Base-by-base conservation (phyloP, 805 yeast species). In the Lachancea dasiensis region DNA sequence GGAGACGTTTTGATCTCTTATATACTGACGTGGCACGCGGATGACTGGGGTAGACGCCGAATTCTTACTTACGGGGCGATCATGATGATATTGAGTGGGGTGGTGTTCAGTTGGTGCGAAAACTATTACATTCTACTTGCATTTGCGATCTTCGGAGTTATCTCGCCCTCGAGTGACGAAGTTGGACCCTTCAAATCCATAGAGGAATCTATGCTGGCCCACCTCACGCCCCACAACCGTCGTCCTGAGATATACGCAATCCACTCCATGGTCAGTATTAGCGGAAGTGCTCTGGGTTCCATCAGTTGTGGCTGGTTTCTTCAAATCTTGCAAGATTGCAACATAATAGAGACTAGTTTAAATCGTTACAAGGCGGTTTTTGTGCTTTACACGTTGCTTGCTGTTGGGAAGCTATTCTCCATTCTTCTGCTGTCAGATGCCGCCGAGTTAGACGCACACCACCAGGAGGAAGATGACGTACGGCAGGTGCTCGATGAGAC, bases 121-220 rank as follows among this genome's bases (percentile, higher is more conserved):
- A 73, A 73, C 46, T 85, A 67, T 55, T 52, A 61, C 46, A 45
- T 81, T 1, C 64, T 86, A 27, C 61, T 86, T 15, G 17, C 68
- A 2, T 92, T 92, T 6, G 92, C 95, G 2, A 72, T 84, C 2
- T 41, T 84, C 21, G 95, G 95, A 1, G 95, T 86, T 13, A 82
- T 86, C 6, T 83, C 95, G 2, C 92, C 95, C 2, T 77, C 86
- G 20, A 95, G 95, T 17, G 87, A 81, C 51, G 95, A 86, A 52
- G 85, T 89, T 0, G 95, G 95, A 0, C 95, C 95, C 0, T 86
- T 86, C 59, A 81, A 83, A 52, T 76, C 92, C 0, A 77, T 86
- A 20, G 95, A 86, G 56, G 95, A 86, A 53, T 78, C 90, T 1
- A 72, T 84, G 27, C 67, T 86, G 34, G 92, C 95, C 0, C 90